Conservation (phyloP, 345 rosid genomes). For the Brassica incana region DNA sequence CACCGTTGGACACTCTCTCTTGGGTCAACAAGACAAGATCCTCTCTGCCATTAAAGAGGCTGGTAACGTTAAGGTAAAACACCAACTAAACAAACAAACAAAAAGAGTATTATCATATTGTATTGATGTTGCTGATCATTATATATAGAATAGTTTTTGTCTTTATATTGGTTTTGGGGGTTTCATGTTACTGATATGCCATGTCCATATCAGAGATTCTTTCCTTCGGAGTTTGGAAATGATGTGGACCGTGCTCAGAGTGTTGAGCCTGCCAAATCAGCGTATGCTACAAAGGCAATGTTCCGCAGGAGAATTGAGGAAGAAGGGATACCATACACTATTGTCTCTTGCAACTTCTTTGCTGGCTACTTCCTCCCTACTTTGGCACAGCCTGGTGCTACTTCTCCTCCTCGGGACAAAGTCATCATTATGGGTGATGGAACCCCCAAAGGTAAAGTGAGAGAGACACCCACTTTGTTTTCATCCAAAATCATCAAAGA, state of each 20-base stretch:
- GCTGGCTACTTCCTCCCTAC: slow-evolving; percentile 49
- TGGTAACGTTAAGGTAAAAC: slow-evolving; percentile 55
- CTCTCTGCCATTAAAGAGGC: slow-evolving; percentile 67
- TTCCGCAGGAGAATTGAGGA: slow-evolving; percentile 50
- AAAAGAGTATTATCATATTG: no score
- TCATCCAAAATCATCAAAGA: neutral
- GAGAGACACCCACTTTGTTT: neutral
- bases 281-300: slow-evolving; percentile 42
- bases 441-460: slow-evolving; percentile 48
- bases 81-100: neutral
- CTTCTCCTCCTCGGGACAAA: slow-evolving; percentile 50
- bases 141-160: no score
- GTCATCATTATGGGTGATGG: slow-evolving; percentile 60
- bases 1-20: slow-evolving; percentile 40
- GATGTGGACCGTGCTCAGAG: slow-evolving; percentile 52
- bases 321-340: slow-evolving; percentile 50
- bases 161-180: neutral
- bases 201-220: slow-evolving; percentile 45
- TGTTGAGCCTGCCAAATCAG: slow-evolving; percentile 55
- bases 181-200: neutral
- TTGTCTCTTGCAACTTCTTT: slow-evolving; percentile 50
- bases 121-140: no score
- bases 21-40: slow-evolving; percentile 50
- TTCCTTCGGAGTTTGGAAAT: slow-evolving; percentile 63
- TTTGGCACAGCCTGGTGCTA: slow-evolving; percentile 47